phyloP scores from a whole-genome alignment of 768 basidiomycete species.

The Boletus rufocinnamomeus region DNA sequence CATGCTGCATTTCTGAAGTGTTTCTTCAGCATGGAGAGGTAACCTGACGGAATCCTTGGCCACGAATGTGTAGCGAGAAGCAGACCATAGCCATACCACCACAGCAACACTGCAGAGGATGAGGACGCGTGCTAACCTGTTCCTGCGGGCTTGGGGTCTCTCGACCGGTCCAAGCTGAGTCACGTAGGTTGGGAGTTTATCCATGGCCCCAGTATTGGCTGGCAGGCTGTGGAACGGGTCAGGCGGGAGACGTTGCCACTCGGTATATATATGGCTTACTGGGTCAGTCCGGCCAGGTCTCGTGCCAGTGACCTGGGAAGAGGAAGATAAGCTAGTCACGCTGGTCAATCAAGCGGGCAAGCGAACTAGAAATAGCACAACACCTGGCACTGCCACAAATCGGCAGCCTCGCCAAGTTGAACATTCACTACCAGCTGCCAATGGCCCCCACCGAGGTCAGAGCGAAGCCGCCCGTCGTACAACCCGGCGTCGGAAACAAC shows the following conservation, averaged over 20 bases:
- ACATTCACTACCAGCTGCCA: neutral
- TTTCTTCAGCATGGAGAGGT: constrained; percentile 33
- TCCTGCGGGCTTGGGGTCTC: constrained; percentile 13
- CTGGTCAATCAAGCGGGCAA: neutral
- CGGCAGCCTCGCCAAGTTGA: neutral
- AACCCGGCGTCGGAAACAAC: constrained; percentile 63
- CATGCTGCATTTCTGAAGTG: constrained; percentile 37
- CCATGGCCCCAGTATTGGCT: constrained; percentile 21
- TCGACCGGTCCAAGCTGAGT: constrained; percentile 10
- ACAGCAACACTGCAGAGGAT: constrained; percentile 19
- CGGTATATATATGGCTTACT: constrained; percentile 2
- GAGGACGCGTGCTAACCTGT: constrained; percentile 17
- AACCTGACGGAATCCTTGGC: constrained; percentile 20
- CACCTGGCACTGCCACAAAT: constrained; percentile 14
- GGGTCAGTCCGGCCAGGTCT: neutral
- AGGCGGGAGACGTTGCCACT: neutral
- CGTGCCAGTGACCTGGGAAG: neutral
- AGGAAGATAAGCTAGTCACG: neutral
- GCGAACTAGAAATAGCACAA: neutral
- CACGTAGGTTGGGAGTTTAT: constrained; percentile 29
- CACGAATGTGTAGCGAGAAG: constrained; percentile 15
- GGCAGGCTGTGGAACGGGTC: neutral
- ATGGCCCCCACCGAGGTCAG: constrained; percentile 14
- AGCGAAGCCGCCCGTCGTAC: constrained; percentile 55
- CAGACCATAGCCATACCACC: constrained; percentile 23